A percentile compares a stretch with the other conserved stretches of the same genome.
Evolutionary conservation across 2,329 filamentous ascomycete genomes (phyloP).

Genomic region (Purpureocillium lavendulum): DNA sequence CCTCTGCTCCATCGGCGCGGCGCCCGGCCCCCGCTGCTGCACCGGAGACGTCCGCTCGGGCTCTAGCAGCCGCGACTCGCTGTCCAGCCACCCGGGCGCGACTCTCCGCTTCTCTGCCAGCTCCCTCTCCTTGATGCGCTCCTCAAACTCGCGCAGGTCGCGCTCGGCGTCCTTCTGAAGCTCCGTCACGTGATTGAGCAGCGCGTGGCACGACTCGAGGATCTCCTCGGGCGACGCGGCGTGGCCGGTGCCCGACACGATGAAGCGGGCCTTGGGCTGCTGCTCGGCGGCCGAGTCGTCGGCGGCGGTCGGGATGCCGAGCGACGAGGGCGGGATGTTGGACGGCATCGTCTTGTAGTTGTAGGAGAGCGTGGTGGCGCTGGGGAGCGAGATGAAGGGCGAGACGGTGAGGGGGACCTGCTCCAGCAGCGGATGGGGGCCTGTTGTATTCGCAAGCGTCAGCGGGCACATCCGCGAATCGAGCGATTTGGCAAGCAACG

Average conservation of each 20-base stretch:
- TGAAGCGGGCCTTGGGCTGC: constrained; percentile 56
- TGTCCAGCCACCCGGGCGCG: constrained; percentile 75
- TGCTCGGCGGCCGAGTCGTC: constrained; percentile 18
- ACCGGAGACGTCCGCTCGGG: constrained; percentile 45
- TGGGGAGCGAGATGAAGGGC: constrained; percentile 84
- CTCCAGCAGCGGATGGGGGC: constrained; percentile 77
- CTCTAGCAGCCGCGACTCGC: constrained; percentile 59
- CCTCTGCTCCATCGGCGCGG: constrained; percentile 12
- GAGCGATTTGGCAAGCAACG: too few species aligned
- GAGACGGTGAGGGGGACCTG: constrained; percentile 92
- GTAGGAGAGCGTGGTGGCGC: constrained; percentile 86
- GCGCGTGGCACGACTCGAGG: constrained; percentile 67
- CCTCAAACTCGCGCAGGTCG: constrained; percentile 63
- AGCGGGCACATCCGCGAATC: too few species aligned
- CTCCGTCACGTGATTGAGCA: constrained; percentile 67
- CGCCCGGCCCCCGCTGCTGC: constrained; percentile 14
- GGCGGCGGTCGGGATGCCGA: constrained; percentile 27
- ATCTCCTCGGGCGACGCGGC: constrained; percentile 85
- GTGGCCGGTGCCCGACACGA: constrained; percentile 69
- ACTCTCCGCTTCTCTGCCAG: constrained; percentile 72
- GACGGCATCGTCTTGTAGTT: constrained; percentile 89
- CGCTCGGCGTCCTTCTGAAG: constrained; percentile 59
- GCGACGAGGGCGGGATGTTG: constrained; percentile 54
- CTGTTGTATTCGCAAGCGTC: too few species aligned
- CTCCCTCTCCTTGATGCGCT: constrained; percentile 54